Evolutionary conservation across 768 basidiomycete genomes (phyloP).

Genomic region (Exsudoporus frostii): DNA sequence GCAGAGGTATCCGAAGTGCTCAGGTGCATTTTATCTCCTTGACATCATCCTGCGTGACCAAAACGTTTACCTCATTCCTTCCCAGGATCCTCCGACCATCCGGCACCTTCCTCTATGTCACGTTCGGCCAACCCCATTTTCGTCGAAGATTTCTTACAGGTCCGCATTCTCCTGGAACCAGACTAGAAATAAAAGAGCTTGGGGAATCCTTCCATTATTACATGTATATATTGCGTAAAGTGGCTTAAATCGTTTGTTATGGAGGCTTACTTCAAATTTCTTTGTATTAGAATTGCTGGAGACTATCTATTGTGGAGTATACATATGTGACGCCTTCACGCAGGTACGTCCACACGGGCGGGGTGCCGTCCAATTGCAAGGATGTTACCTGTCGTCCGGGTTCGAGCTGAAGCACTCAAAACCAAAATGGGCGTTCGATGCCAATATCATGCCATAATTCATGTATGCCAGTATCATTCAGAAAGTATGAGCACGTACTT

Average conservation of each 20-base stretch:
- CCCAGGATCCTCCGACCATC: constrained; percentile 58
- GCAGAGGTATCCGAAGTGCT: constrained; percentile 75
- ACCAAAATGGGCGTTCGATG: not conserved
- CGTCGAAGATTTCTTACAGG: constrained; percentile 61
- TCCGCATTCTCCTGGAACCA: constrained; percentile 44
- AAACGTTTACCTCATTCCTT: not conserved
- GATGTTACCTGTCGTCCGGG: not conserved
- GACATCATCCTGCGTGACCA: not conserved
- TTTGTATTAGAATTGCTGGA: not conserved
- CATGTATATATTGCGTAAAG: constrained; percentile 59
- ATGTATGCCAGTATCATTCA: no score
- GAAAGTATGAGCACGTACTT: no score
- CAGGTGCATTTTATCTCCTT: constrained; percentile 39
- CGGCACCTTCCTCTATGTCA: constrained; percentile 73
- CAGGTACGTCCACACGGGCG: constrained; percentile 1
- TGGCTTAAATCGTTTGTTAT: constrained; percentile 2
- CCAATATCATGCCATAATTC: not conserved
- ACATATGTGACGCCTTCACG: not conserved
- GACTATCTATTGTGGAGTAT: not conserved
- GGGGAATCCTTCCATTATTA: constrained; percentile 86
- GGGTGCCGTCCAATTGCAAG: not conserved
- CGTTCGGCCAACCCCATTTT: constrained; percentile 90
- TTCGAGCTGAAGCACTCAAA: not conserved
- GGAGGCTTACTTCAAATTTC: not conserved
- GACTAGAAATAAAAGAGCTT: constrained; percentile 62